These are phyloP conservation scores for Radiomyces spectabilis DNA, from an alignment of 192 early-diverging fungal species.

Conservation along the genomic window DNA sequence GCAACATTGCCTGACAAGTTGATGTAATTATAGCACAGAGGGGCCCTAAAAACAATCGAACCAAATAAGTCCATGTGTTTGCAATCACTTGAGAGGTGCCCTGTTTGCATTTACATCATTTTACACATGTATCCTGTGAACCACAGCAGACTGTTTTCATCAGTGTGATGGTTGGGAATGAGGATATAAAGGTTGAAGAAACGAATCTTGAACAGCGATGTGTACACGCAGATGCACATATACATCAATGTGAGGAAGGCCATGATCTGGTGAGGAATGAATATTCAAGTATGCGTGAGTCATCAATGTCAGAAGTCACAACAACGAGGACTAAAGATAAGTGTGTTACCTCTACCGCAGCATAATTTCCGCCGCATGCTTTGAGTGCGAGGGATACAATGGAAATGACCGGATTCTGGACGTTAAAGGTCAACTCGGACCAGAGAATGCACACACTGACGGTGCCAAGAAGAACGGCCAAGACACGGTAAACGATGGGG, in stretches of 20 bases:
- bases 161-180: constrained; percentile 90
- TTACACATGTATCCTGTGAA: constrained; percentile 88
- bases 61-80: constrained; percentile 5
- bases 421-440: constrained; percentile 91
- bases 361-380: constrained; percentile 46
- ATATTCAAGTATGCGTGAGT: no score
- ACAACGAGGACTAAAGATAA: constrained; percentile 2
- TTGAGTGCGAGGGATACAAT: constrained; percentile 61
- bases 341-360: constrained; percentile 50
- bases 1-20: constrained; percentile 52
- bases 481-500: constrained; percentile 48
- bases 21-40: constrained; percentile 93
- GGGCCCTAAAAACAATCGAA: constrained; percentile 34
- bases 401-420: constrained; percentile 56
- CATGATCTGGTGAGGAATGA: no score
- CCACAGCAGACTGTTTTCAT: constrained; percentile 85
- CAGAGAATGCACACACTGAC: constrained; percentile 74
- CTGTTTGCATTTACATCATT: constrained; percentile 54
- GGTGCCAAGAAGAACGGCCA: constrained; percentile 52
- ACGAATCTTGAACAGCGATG: constrained; percentile 82
- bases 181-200: constrained; percentile 85
- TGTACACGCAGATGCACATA: constrained; percentile 92
- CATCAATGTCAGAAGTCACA: constrained; percentile 18
- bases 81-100: no score
- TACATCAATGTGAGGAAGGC: constrained; percentile 74